Evolutionary conservation across 495 filamentous ascomycete species (phyloP).

Genomic region (Aspergillus sclerotiicarbonarius): DNA sequence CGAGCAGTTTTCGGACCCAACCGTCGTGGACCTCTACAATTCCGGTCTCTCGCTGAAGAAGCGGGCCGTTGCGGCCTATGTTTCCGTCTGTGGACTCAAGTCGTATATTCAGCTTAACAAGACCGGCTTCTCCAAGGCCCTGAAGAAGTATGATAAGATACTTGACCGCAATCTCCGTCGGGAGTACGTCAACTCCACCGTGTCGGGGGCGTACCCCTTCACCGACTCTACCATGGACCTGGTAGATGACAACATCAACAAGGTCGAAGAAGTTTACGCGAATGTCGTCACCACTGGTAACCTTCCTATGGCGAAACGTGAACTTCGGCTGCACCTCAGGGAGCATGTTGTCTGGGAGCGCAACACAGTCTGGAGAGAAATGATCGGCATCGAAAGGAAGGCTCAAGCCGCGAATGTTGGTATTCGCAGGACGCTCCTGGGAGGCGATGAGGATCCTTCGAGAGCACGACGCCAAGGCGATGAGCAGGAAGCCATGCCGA

Average conservation of each 20-base stretch:
- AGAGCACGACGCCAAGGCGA: slow-evolving; percentile 81
- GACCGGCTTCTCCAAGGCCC: slow-evolving; percentile 91
- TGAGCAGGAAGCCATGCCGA: slow-evolving; percentile 59
- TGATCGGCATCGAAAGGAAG: slow-evolving; percentile 97
- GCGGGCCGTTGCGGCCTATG: slow-evolving; percentile 79
- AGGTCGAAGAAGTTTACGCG: slow-evolving; percentile 78
- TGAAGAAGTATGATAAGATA: slow-evolving; percentile 99
- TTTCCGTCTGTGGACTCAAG: slow-evolving; percentile 91
- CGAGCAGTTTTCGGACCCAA: slow-evolving; percentile 76
- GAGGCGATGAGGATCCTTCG: slow-evolving; percentile 66
- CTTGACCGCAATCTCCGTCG: slow-evolving; percentile 73
- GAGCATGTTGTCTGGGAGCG: slow-evolving; percentile 99
- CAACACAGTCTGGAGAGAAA: slow-evolving; percentile 98
- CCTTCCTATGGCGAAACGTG: slow-evolving; percentile 67
- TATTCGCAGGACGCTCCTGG: slow-evolving; percentile 71
- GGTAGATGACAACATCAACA: slow-evolving; percentile 65
- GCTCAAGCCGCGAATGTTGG: slow-evolving; percentile 94
- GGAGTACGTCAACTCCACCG: slow-evolving; percentile 69
- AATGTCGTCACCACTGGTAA: slow-evolving; percentile 79
- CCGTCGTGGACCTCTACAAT: slow-evolving; percentile 67
- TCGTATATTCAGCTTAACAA: slow-evolving; percentile 95
- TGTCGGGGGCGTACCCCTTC: slow-evolving; percentile 77
- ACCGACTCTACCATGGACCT: slow-evolving; percentile 61
- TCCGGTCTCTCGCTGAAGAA: slow-evolving; percentile 87
- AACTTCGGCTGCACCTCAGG: slow-evolving; percentile 84